Base-by-base conservation (phyloP, 2,329 filamentous ascomycete genomes). In the Aspergillus viridinutans region DNA sequence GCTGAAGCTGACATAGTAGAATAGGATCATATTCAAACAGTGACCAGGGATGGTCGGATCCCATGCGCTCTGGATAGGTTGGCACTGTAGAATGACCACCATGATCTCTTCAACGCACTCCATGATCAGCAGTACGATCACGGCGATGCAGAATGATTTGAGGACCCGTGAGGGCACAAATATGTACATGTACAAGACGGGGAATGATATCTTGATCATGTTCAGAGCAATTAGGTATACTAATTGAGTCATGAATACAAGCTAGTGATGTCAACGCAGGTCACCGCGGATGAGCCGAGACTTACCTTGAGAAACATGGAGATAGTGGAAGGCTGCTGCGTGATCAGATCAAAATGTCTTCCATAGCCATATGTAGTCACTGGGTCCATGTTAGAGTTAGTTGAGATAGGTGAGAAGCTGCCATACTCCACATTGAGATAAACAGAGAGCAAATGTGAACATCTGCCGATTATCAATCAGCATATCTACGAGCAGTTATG, bases 81-180 rank as follows among this genome's bases (percentile, higher is more conserved):
- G 54, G 26, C 64, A 66, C 45, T 66, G 64, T 23, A 66, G 63
- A 20, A 64, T 58, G 79, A 84, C 21, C 87, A 92, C 67, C 84
- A 88, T 45, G 86, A 88, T 20, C 86, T 92, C 1, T 82, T 90
- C 4, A 86, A 89, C 68, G 82, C 85, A 1, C 86, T 87, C 69
- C 78, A 84, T 1, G 81, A 89, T 64, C 79, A 89, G 28, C 2
- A 64, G 51, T 25, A 25, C 59, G 10, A 65, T 49, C 5, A 66
- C 7, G 17, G 23, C 49, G 50, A 56, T 64, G 29, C 59, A 64
- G 10, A 54, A 23, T 12, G 59, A 60, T 1, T 52, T 55, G 35
- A 66, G 63, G 10, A 43, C 57, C 29, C 54, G 56, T 3, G 60
- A 59, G 1, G 64, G 64, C 2, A 38, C 1, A 23, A 67, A 67